phyloP scores from a whole-genome alignment of 148 eudicot species.

The Vaccinium macrocarpon region DNA sequence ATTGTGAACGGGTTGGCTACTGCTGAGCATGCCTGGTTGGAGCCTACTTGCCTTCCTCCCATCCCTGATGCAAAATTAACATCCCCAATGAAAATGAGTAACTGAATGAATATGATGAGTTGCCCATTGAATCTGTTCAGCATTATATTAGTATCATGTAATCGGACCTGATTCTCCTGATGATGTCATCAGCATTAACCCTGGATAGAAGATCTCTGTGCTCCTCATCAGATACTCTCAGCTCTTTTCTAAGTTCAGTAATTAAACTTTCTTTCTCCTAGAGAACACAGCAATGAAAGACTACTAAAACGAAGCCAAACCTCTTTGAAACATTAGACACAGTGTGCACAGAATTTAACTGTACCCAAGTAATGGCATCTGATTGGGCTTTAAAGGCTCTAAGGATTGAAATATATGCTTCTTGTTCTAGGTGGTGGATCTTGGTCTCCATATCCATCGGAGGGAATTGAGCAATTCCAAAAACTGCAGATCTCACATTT shows the following conservation, averaged over 20 bases:
- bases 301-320: conserved; percentile 12
- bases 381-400: conserved; percentile 91
- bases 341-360: not conserved
- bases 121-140: not conserved
- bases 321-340: conserved; percentile 3
- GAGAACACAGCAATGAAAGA: conserved; percentile 20
- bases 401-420: conserved; percentile 78
- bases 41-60: conserved; percentile 49
- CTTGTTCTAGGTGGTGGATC: conserved; percentile 83
- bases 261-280: conserved; percentile 83
- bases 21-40: conserved; percentile 33
- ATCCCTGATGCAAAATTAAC: conserved; percentile 34
- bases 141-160: not conserved
- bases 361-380: conserved; percentile 86
- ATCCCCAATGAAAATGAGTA: no score
- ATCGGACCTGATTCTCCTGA: conserved; percentile 53
- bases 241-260: conserved; percentile 62
- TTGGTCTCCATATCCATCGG: conserved; percentile 77
- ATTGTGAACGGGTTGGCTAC: conserved; percentile 33
- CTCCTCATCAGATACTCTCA: conserved; percentile 58
- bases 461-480: conserved; percentile 55
- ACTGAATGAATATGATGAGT: conserved; percentile 8
- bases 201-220: conserved; percentile 59
- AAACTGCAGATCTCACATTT: conserved; percentile 61
- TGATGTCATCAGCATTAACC: conserved; percentile 51